Percentiles rank a stretch among this genome's conserved stretches.
Evolutionary conservation across 2,329 filamentous ascomycete species (phyloP).

Genomic region (Claviceps africana): DNA sequence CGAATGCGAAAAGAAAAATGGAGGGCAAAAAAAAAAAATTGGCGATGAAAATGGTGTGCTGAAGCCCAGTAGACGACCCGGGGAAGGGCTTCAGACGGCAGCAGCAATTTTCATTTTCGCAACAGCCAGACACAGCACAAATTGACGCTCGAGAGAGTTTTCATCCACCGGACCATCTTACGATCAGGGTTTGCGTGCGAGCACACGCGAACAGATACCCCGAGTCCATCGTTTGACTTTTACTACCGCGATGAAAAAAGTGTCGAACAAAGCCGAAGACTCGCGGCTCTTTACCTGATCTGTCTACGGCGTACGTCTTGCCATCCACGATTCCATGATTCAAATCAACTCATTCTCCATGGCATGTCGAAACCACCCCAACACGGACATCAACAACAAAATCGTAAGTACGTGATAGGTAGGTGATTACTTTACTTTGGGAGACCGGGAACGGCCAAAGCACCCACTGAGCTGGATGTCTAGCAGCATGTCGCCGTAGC

Average conservation of each 20-base stretch:
- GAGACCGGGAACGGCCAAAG: constrained; percentile 43
- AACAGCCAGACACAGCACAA: too few species aligned
- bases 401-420: constrained; percentile 26
- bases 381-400: constrained; percentile 31
- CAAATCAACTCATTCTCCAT: not conserved
- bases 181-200: too few species aligned
- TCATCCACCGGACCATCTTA: too few species aligned
- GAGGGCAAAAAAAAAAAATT: too few species aligned
- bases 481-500: constrained; percentile 41
- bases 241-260: not conserved
- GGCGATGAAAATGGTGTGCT: too few species aligned
- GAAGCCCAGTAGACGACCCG: too few species aligned
- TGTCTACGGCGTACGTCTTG: not conserved
- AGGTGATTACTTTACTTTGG: constrained; percentile 33
- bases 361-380: constrained; percentile 36
- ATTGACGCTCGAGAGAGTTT: too few species aligned
- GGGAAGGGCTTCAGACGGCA: too few species aligned
- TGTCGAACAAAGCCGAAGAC: too few species aligned
- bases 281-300: not conserved
- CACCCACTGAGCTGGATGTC: constrained; percentile 32
- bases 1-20: not conserved
- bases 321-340: not conserved
- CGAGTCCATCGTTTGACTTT: fast-evolving
- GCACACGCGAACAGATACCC: not conserved
- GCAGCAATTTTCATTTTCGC: too few species aligned